Evolutionary conservation across 2,329 filamentous ascomycete species (phyloP).

Genomic region (Xylariaceae sp.): DNA sequence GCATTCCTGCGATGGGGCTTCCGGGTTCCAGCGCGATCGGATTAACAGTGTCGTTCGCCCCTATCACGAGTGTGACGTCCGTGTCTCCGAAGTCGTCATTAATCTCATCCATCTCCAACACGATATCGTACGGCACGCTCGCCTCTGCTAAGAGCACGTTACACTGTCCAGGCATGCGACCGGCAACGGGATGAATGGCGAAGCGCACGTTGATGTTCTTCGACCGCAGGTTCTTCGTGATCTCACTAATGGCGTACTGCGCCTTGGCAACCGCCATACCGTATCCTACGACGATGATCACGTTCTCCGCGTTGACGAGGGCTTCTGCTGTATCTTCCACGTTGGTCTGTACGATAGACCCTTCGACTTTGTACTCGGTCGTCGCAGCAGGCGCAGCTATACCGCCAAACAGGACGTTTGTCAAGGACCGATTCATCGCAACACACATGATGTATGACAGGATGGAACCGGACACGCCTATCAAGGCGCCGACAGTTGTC

Average conservation of each 20-base stretch:
- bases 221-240: constrained; percentile 69
- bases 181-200: constrained; percentile 86
- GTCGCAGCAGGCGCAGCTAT: constrained; percentile 60
- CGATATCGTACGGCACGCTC: constrained; percentile 85
- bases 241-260: constrained; percentile 85
- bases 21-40: constrained; percentile 83
- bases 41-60: constrained; percentile 90
- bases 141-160: constrained; percentile 89
- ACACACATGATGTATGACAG: constrained; percentile 85
- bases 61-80: constrained; percentile 83
- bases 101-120: constrained; percentile 94
- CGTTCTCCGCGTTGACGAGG: constrained; percentile 72
- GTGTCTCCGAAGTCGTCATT: constrained; percentile 88
- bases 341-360: constrained; percentile 72
- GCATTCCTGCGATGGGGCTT: constrained; percentile 87
- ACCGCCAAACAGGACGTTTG: constrained; percentile 85
- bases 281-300: constrained; percentile 89
- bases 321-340: constrained; percentile 79
- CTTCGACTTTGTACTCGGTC: constrained; percentile 72
- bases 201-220: constrained; percentile 82
- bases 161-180: constrained; percentile 90
- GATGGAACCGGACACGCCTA: constrained; percentile 85
- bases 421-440: constrained; percentile 88
- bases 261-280: constrained; percentile 95
- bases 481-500: constrained; percentile 81